Percentiles rank a stretch among this genome's conserved stretches.
phyloP scores from a whole-genome alignment of 176 grass and related monocot genomes.

The Saccharum officinarum region DNA sequence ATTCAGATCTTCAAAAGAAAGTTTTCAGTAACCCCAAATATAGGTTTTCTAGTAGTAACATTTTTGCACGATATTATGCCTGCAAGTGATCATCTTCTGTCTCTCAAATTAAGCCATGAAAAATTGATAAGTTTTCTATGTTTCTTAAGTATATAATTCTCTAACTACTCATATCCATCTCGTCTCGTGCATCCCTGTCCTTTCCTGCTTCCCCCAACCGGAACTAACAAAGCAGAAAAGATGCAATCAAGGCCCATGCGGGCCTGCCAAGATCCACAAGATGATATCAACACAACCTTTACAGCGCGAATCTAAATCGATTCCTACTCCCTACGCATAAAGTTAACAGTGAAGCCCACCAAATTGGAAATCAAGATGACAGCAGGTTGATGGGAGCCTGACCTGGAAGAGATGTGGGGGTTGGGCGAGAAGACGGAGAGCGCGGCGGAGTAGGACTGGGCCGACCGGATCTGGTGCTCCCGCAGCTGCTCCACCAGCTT shows the following conservation, averaged over 20 bases:
- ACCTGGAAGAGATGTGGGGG: constrained; percentile 82
- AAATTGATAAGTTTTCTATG: neutral
- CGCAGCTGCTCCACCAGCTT: constrained; percentile 91
- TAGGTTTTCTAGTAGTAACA: neutral
- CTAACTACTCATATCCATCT: neutral
- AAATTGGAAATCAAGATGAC: neutral
- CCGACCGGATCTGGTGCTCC: constrained; percentile 96
- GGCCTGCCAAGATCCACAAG: neutral
- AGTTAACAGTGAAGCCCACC: neutral
- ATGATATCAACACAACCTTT: neutral
- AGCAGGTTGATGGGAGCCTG: neutral
- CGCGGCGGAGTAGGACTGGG: constrained; percentile 56
- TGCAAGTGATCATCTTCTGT: neutral
- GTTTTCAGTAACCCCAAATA: neutral
- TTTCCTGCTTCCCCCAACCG: neutral
- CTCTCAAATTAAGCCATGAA: neutral
- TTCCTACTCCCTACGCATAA: constrained; percentile 8
- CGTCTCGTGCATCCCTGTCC: neutral
- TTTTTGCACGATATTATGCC: neutral
- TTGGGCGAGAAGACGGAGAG: constrained; percentile 78
- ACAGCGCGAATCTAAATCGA: constrained; percentile 16
- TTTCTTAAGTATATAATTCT: neutral
- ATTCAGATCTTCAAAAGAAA: neutral
- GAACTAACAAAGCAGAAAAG: neutral
- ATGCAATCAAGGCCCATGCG: neutral